Evolutionary conservation across 2,329 filamentous ascomycete genomes (phyloP).

Genomic region (Botryotinia narcissicola): DNA sequence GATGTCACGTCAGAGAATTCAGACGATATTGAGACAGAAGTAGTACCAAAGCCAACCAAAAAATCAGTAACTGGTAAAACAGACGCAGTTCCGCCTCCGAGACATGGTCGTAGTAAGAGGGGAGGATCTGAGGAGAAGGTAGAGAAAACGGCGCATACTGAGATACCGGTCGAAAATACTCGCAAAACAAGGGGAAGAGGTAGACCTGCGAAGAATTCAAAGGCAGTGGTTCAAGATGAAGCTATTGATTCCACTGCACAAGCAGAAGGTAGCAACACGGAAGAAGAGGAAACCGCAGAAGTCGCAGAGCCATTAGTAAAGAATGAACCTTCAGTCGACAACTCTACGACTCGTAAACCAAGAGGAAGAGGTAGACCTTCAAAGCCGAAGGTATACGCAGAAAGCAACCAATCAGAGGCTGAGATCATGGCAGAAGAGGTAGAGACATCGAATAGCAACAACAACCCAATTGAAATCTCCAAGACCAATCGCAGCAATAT

Average conservation of each 20-base stretch:
- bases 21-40: neutral
- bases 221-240: neutral
- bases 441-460: neutral
- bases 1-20: neutral
- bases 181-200: neutral
- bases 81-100: neutral
- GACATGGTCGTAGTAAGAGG: neutral
- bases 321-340: neutral
- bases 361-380: neutral
- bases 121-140: neutral
- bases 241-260: neutral
- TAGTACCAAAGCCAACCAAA: neutral
- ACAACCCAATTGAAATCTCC: neutral
- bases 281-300: neutral
- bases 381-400: neutral
- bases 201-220: neutral
- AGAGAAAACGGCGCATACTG: slow-evolving; percentile 6
- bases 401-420: neutral
- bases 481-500: neutral
- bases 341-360: neutral
- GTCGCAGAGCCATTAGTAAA: neutral
- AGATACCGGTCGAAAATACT: neutral
- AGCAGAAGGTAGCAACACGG: neutral
- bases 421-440: neutral
- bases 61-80: neutral